phyloP scores from a whole-genome alignment of 2,329 filamentous ascomycete genomes.

The Trichoderma arundinaceum region DNA sequence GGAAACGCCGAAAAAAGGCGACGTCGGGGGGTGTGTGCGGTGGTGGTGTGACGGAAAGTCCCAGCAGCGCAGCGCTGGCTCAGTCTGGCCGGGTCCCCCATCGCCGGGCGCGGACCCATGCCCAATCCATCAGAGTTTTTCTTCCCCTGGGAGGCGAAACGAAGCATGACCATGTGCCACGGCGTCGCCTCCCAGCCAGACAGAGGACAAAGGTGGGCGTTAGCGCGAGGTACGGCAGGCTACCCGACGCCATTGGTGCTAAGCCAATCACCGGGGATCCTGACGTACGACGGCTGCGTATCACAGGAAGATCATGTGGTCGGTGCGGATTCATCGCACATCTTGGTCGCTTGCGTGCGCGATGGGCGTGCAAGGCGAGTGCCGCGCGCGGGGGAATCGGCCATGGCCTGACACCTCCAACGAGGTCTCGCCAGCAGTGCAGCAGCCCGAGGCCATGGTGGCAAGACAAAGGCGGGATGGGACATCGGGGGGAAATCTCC shows the following conservation, averaged over 20 bases:
- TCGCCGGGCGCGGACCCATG: slow-evolving; percentile 25
- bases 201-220: not conserved
- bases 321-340: slow-evolving; percentile 18
- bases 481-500: not conserved
- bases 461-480: slow-evolving; percentile 8
- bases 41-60: slow-evolving; percentile 30
- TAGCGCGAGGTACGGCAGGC: slow-evolving; percentile 30
- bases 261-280: not conserved
- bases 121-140: slow-evolving; percentile 33
- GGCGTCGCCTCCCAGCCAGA: slow-evolving; percentile 3
- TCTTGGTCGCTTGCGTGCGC: slow-evolving; percentile 12
- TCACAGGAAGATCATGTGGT: slow-evolving; percentile 25
- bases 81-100: slow-evolving; percentile 15
- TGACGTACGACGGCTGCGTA: slow-evolving; percentile 28
- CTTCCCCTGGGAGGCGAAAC: slow-evolving; percentile 33
- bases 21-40: slow-evolving; percentile 25
- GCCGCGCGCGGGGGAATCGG: slow-evolving; percentile 6
- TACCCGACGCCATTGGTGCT: slow-evolving; percentile 23
- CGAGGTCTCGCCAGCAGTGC: slow-evolving; percentile 13
- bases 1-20: slow-evolving; percentile 23
- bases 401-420: slow-evolving; percentile 19
- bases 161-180: slow-evolving; percentile 29
- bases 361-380: not conserved
- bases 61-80: not conserved
- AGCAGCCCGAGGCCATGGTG: slow-evolving; percentile 2